Evolutionary conservation across 1,284 basidiomycete species (phyloP).

Genomic region (Tylopilus sp.): DNA sequence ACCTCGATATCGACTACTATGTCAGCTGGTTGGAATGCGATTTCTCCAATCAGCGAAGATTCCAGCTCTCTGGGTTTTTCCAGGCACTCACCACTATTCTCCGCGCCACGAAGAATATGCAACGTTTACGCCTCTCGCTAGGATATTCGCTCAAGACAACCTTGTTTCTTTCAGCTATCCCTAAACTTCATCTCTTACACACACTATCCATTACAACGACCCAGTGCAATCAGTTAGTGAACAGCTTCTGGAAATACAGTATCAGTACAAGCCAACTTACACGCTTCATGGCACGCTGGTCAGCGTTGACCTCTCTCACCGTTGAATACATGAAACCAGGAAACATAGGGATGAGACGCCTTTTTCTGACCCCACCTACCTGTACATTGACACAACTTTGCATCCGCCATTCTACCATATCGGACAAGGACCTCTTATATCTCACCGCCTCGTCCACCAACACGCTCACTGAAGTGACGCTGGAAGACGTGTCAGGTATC

Average conservation of each 20-base stretch:
- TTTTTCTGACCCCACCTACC: constrained; percentile 14
- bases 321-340: constrained; percentile 16
- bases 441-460: constrained; percentile 12
- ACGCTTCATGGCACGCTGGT: constrained; percentile 19
- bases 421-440: constrained; percentile 20
- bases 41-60: no score
- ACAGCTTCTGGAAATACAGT: background rate
- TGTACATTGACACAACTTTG: constrained; percentile 23
- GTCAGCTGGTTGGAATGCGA: no score
- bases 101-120: constrained; percentile 19
- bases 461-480: constrained; percentile 21
- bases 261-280: constrained; percentile 22
- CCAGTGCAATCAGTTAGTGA: no score
- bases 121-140: constrained; percentile 13
- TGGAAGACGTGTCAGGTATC: constrained; percentile 21
- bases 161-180: constrained; percentile 13
- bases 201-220: constrained; percentile 16
- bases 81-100: constrained; percentile 21
- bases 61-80: no score
- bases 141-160: constrained; percentile 13
- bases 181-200: constrained; percentile 7
- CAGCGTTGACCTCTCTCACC: constrained; percentile 7
- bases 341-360: constrained; percentile 11
- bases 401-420: constrained; percentile 13
- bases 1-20: no score